Evolutionary conservation across 257 asterid species (phyloP), one percentile per base, ranked within the genome.

Genomic region (Ballota nigra): DNA sequence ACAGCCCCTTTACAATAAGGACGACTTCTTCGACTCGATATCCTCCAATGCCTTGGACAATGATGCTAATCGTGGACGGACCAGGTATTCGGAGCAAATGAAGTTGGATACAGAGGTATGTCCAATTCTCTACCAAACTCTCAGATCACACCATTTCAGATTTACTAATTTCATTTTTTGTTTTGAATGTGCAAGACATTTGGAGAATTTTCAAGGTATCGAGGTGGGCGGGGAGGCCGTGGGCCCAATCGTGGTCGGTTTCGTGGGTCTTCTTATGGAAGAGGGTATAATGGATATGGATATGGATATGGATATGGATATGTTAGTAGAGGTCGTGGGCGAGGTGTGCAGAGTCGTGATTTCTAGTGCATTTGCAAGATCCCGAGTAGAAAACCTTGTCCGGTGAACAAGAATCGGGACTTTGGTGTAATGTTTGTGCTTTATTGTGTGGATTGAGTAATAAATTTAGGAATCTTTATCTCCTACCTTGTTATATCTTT

Each of bases 31-130:
- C 9, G 99, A 95, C 52, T 82, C 95, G 6, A 74, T 95, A 55
- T 95, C 99, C 22, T 85, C 83, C 80, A 86, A 85, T 59, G 71
- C 97, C 8, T 55, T 78, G 73, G 83, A 71, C 69, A 81, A 88
- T 56, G 84, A 73, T 52, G 82, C 81, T 6, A 86, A 77, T 74
- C 75, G 74, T 43, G 91, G 85, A 51, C 81, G 99, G 87, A 55
- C 94, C 45, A 86, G 95, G 83, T 95, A 85, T 69, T 89, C 99
- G 1, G 99, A 95, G 81, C 97, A 89, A 82, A 83, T 85, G 89
- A 95, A 89, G 84, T 59, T 89, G 43, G 99, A 95, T 45, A 81
- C 91, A 0, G 97, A 95, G 98, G 99, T 89, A 83, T 45, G 33
- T 15, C 31, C 31, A 3, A 0, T 45, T 4, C 57, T 66, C 24